Evolutionary conservation across 768 basidiomycete genomes (phyloP).

Genomic region (Trametes punicea): DNA sequence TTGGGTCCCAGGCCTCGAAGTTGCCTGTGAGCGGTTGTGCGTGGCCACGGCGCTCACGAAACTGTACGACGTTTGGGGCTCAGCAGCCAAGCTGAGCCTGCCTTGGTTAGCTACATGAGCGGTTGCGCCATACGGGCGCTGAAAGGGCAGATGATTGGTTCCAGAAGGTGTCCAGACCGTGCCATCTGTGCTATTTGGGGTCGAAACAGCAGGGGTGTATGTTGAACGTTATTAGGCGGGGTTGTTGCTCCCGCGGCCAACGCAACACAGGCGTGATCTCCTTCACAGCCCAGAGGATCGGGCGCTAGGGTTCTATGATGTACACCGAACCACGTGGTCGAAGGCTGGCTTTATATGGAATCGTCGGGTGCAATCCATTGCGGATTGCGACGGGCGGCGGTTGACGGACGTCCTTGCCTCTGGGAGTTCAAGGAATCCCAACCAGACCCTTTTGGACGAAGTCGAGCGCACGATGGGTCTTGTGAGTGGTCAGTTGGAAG

Average conservation of each 20-base stretch:
- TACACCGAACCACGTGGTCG: neutral
- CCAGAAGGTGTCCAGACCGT: too few species aligned
- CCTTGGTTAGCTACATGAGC: neutral
- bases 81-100: neutral
- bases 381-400: neutral
- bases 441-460: too few species aligned
- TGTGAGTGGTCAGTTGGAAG: neutral
- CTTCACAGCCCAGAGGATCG: neutral
- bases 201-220: too few species aligned
- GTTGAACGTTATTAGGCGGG: neutral
- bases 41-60: neutral
- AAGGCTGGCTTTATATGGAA: neutral
- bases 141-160: neutral
- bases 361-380: neutral
- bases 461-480: too few species aligned
- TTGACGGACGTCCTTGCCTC: neutral
- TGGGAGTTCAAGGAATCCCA: too few species aligned
- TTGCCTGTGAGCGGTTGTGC: neutral
- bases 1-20: neutral
- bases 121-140: neutral
- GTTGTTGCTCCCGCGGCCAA: neutral
- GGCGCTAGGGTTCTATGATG: slow-evolving; percentile 11
- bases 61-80: neutral
- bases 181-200: neutral
- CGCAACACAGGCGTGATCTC: neutral